Conservation (phyloP, 495 filamentous ascomycete genomes). For the Daldinia vernicosa region DNA sequence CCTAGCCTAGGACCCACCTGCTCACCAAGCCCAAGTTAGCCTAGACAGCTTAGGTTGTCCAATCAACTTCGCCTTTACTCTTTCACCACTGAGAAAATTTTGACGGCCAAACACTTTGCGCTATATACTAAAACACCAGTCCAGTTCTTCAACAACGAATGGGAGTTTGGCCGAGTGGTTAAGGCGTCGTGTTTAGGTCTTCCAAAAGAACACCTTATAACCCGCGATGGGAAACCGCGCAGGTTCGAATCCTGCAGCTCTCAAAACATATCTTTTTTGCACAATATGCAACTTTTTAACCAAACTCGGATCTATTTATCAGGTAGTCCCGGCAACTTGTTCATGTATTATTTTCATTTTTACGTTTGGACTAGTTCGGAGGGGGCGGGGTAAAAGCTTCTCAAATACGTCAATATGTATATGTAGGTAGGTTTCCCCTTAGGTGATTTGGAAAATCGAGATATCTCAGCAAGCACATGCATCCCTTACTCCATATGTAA, state of each 20-base stretch:
- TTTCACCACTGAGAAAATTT: background rate
- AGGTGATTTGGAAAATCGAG: background rate
- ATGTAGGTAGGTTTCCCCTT: no score
- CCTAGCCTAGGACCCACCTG: background rate
- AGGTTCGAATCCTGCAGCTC: conserved; percentile 57
- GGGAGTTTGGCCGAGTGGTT: conserved; percentile 61
- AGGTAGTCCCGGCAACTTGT: background rate
- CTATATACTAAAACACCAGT: background rate
- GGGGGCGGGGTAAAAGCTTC: background rate
- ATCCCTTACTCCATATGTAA: background rate
- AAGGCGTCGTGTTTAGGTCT: conserved; percentile 63
- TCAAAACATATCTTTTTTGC: conserved; percentile 32
- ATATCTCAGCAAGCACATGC: background rate
- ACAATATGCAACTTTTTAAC: background rate
- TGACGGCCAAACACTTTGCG: background rate
- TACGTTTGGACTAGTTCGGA: background rate
- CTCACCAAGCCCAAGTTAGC: conserved; percentile 1
- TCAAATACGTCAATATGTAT: no score
- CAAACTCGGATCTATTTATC: background rate
- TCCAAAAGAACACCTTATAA: conserved; percentile 34
- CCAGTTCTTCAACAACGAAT: background rate
- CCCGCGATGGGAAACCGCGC: conserved; percentile 52
- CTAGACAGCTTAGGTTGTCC: background rate
- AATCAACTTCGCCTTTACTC: background rate
- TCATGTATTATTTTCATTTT: background rate